Evolutionary conservation across 148 eudicot species (phyloP), one percentile per base, ranked within the genome.

Genomic region (Rheum nobile): DNA sequence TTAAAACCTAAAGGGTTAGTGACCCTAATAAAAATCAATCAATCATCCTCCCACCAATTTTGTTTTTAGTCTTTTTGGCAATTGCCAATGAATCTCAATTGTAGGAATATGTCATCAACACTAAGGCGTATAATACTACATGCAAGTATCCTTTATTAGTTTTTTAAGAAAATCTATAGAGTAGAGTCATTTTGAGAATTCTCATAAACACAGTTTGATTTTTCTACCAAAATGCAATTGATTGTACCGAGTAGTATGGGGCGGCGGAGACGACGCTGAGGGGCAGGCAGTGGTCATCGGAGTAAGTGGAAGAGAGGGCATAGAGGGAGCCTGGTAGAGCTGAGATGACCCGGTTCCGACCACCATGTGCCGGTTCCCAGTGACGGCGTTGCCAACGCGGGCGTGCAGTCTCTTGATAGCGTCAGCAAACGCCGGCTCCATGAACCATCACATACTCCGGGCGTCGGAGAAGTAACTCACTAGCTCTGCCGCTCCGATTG

Each of bases 261-360:
- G 71, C 6, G 2, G 87, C 70, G 16, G 86, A 89, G 5, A 87
- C 86, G 5, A 91, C 88, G 10, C 43, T 63, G 42, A 67, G 41
- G 10, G 71, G 16, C 2, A 26, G 22, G 12, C 21, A 28, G 35
- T 11, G 6, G 71, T 35, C 35, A 10, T 63, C 65, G 70, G 19
- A 9, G 71, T 22, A 4, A 35, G 42, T 34, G 42, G 71, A 16
- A 29, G 97, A 85, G 59, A 91, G 89, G 67, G 94, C 90, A 65
- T 79, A 80, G 26, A 91, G 91, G 16, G 93, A 21, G 93, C 97
- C 57, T 63, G 77, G 11, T 87, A 75, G 35, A 91, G 89, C 67
- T 89, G 97, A 28, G 88, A 80, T 13, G 94, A 87, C 12, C 97
- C 94, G 4, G 75, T 80, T 16, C 97, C 97, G 17, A 87, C 86